Evolutionary conservation across 345 rosid species (phyloP).

Genomic region (Lepidium didymum): DNA sequence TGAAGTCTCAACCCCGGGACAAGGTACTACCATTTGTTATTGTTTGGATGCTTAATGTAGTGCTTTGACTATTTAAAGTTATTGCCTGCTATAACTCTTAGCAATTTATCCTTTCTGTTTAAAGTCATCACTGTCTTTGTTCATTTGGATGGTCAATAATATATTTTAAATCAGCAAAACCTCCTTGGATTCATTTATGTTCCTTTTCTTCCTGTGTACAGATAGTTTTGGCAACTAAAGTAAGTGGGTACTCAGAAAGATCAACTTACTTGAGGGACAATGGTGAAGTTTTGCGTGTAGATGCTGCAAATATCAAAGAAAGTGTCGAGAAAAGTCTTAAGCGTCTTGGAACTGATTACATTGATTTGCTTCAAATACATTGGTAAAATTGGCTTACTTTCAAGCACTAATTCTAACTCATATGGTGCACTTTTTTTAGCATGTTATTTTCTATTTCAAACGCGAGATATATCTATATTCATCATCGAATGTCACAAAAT

Average conservation of each 20-base stretch:
- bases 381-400: slow-evolving; percentile 42
- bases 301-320: slow-evolving; percentile 83
- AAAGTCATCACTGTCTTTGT: background rate
- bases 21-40: slow-evolving; percentile 42
- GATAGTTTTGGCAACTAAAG: slow-evolving; percentile 92
- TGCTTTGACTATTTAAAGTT: background rate
- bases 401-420: background rate
- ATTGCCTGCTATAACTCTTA: background rate
- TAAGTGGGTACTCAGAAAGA: slow-evolving; percentile 71
- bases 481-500: background rate
- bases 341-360: slow-evolving; percentile 85
- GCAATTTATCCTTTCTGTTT: background rate
- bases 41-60: background rate
- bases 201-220: slow-evolving; percentile 17
- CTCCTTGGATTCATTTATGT: background rate
- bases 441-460: background rate
- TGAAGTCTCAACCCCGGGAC: slow-evolving; percentile 73
- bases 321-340: slow-evolving; percentile 94
- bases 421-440: background rate
- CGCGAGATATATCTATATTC: background rate
- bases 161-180: background rate
- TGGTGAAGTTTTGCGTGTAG: slow-evolving; percentile 59
- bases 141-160: background rate
- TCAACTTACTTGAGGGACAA: slow-evolving; percentile 51
- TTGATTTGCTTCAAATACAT: slow-evolving; percentile 90